Base-by-base conservation (phyloP, 768 basidiomycete genomes). In the Ramaria sp. region DNA sequence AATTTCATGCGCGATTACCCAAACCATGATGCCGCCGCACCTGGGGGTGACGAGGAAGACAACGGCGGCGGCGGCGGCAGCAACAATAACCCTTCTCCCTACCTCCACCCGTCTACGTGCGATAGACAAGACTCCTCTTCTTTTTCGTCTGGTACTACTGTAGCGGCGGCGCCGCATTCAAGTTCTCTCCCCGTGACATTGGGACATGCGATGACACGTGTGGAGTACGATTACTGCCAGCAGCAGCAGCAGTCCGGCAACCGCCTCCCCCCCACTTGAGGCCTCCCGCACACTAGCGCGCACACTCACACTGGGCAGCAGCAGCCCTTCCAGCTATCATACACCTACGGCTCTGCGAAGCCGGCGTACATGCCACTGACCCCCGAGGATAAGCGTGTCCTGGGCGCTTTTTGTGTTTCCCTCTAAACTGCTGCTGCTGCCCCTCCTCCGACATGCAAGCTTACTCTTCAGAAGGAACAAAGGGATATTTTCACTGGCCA, bases 381-480 rank as follows among this genome's bases (percentile, higher is more conserved):
- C 10, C 68, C 75, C 44, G 81, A 83, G 62, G 81, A 83, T 63
- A 75, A 73, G 54, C 72, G 79, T 52, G 77, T 72, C 18, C 63
- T 83, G 52, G 73, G 73, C 58, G 75, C 77, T 42, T 76, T 83
- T 61, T 75, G 76, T 42, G 72, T 81, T 42, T 71, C 73, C 22
- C 64, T 80, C 48, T n/a, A n/a, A n/a, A n/a, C n/a, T n/a, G n/a
- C n/a, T n/a, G n/a, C n/a, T n/a, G n/a, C n/a, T n/a, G n/a, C n/a
- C n/a, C n/a, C n/a, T n/a, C n/a, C n/a, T n/a, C n/a, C n/a, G n/a
- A n/a, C n/a, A n/a, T n/a, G n/a, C n/a, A n/a, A n/a, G n/a, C n/a
- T n/a, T n/a, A n/a, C n/a, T n/a, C n/a, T n/a, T n/a, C n/a, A n/a
- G n/a, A n/a, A n/a, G n/a, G n/a, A n/a, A n/a, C n/a, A n/a, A n/a